These are phyloP conservation scores for Coemansia sp. DNA, from an alignment of 192 early-diverging fungal genomes.

Conservation along the genomic window DNA sequence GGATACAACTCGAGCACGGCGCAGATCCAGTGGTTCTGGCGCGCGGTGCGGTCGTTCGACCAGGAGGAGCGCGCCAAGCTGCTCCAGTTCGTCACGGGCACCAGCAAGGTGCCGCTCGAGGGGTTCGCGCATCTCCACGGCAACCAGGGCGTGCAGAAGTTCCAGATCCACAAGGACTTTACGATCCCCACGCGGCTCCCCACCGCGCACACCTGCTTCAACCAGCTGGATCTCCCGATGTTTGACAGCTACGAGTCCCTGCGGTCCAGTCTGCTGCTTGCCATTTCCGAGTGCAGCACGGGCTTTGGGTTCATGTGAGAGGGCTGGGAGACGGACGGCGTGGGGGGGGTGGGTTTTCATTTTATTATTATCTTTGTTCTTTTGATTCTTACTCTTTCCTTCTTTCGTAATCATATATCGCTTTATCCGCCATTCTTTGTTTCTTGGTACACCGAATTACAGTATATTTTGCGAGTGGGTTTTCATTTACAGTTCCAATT, in stretches of 20 bases:
- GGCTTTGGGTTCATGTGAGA: conserved; percentile 84
- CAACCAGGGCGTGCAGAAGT: conserved; percentile 92
- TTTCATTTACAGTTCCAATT: background rate
- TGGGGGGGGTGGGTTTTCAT: no score
- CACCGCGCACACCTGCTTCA: conserved; percentile 98
- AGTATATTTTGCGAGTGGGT: no score
- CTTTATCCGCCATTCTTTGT: background rate
- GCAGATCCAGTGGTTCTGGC: conserved; percentile 99
- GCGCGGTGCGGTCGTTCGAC: conserved; percentile 93
- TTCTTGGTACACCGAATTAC: background rate
- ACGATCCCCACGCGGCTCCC: conserved; percentile 82
- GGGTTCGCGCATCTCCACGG: conserved; percentile 94
- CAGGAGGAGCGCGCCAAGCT: conserved; percentile 98
- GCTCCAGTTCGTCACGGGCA: conserved; percentile 97
- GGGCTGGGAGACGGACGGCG: background rate
- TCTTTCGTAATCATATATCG: background rate
- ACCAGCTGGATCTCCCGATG: conserved; percentile 94
- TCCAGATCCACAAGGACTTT: conserved; percentile 99
- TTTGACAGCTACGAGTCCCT: conserved; percentile 92
- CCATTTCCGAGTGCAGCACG: conserved; percentile 90
- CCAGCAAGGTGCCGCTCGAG: conserved; percentile 96
- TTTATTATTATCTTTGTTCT: background rate
- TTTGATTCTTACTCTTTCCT: background rate
- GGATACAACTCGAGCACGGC: conserved; percentile 83
- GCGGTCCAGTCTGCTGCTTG: conserved; percentile 76